phyloP scores from a whole-genome alignment of 202 grass and related monocot species.

The Carex arenaria region DNA sequence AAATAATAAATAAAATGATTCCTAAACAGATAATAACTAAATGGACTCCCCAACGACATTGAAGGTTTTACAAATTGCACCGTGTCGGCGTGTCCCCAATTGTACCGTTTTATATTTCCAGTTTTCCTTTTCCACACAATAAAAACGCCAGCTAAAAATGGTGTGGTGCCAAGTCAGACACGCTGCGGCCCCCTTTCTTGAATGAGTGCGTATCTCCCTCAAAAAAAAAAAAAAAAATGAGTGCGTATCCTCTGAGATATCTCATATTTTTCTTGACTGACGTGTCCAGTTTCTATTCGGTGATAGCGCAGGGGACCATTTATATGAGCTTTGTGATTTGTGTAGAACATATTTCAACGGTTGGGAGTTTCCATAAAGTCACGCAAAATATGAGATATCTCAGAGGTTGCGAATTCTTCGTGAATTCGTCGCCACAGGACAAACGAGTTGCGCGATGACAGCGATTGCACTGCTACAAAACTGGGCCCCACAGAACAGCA shows the following conservation, averaged over 20 bases:
- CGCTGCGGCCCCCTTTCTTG: background rate
- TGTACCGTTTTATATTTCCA: no score
- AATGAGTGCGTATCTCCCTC: background rate
- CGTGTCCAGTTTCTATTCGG: no score
- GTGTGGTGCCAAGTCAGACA: slow-evolving; percentile 7
- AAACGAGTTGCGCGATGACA: background rate
- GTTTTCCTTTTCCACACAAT: background rate
- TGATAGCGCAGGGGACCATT: no score
- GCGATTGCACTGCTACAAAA: slow-evolving; percentile 10
- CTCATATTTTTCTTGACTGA: no score
- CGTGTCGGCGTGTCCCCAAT: background rate
- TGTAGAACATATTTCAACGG: no score
- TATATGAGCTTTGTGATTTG: no score
- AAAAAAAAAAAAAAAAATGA: no score
- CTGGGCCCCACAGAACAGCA: background rate
- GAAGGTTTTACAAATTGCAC: background rate
- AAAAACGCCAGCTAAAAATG: slow-evolving; percentile 1
- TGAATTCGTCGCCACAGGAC: slow-evolving; percentile 2
- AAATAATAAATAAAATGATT: background rate
- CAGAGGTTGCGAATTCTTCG: no score
- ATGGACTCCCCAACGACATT: background rate
- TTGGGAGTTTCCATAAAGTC: no score
- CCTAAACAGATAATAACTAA: background rate
- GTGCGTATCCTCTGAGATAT: no score
- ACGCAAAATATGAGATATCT: no score